phyloP scores from a whole-genome alignment of 306 rosid genomes.

The Acacia melanoxylon region DNA sequence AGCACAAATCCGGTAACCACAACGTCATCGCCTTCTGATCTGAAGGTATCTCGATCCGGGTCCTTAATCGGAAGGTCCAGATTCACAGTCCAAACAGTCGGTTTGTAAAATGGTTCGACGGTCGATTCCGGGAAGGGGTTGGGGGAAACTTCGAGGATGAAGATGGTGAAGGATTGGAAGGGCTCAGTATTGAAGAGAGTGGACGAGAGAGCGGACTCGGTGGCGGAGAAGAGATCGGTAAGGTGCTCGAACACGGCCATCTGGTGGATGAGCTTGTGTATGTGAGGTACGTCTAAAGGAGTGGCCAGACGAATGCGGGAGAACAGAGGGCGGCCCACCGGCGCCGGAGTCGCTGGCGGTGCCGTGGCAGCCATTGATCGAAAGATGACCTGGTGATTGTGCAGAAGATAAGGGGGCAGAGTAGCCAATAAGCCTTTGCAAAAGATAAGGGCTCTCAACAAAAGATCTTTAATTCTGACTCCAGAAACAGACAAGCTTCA shows the following conservation, averaged over 20 bases:
- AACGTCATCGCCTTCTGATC: not conserved
- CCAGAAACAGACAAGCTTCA: no score
- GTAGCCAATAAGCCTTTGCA: not conserved
- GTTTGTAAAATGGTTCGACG: not conserved
- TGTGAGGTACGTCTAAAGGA: not conserved
- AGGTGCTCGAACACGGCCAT: not conserved
- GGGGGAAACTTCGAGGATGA: not conserved
- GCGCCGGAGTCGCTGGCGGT: not conserved
- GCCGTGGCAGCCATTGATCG: not conserved
- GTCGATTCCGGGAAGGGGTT: not conserved
- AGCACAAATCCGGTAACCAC: not conserved
- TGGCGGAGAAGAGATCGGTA: not conserved
- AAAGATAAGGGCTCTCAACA: no score
- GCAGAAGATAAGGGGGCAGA: not conserved
- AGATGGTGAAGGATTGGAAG: not conserved
- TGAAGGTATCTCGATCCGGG: not conserved
- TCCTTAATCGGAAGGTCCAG: not conserved
- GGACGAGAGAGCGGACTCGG: not conserved
- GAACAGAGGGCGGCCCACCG: not conserved
- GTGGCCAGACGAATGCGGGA: not conserved
- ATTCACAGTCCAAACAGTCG: not conserved
- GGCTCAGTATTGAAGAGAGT: not conserved
- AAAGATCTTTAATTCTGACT: no score
- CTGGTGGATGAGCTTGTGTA: not conserved
- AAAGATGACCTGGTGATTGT: not conserved